phyloP scores from a whole-genome alignment of 495 filamentous ascomycete genomes.

The Ramalina peruviana region DNA sequence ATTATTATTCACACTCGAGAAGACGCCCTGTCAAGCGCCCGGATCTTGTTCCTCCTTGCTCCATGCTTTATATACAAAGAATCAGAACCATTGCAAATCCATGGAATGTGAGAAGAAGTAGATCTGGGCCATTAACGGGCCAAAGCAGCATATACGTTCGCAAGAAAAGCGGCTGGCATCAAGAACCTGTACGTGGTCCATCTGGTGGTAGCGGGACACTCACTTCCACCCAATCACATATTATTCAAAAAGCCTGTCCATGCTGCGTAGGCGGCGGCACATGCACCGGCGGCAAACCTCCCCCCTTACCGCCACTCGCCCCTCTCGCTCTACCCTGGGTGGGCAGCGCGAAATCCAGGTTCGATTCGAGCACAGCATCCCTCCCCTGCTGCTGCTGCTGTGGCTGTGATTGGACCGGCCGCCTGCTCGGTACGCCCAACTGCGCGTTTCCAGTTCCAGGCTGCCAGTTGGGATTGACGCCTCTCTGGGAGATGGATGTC shows the following conservation, averaged over 20 bases:
- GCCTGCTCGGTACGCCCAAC: slow-evolving; percentile 12
- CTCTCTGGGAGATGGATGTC: slow-evolving; percentile 72
- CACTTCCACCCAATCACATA: not conserved
- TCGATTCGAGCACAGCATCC: slow-evolving; percentile 50
- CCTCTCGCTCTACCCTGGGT: slow-evolving; percentile 13
- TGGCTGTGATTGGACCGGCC: slow-evolving; percentile 24
- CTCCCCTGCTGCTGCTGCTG: slow-evolving; percentile 33
- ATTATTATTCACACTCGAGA: no score
- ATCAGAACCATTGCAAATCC: no score
- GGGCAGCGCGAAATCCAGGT: slow-evolving; percentile 61
- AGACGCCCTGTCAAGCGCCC: no score
- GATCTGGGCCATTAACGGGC: no score
- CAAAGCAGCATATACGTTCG: no score
- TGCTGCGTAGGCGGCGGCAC: slow-evolving; percentile 4
- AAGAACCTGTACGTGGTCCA: no score
- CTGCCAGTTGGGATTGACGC: slow-evolving; percentile 75
- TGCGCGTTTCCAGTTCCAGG: slow-evolving; percentile 18
- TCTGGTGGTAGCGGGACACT: no score
- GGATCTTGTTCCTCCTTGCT: no score
- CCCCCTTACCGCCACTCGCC: not conserved
- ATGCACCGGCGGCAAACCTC: not conserved
- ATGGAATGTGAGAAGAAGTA: no score
- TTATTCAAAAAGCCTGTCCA: slow-evolving; percentile 10
- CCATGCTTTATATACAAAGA: no score
- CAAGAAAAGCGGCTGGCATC: no score